phyloP scores from a whole-genome alignment of 441 rosid species.

The Corymbia calophylla region DNA sequence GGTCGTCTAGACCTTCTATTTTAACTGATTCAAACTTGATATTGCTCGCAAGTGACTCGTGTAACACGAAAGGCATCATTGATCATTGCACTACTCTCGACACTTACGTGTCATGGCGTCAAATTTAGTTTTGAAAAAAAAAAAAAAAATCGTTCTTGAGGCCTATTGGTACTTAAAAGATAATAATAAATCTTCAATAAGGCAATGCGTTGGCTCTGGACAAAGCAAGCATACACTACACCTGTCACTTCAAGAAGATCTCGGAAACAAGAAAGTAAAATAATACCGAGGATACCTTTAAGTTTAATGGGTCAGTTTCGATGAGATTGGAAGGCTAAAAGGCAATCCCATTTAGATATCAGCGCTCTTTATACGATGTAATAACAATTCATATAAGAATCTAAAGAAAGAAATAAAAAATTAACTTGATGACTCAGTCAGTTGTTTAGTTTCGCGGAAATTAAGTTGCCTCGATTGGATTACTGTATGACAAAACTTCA shows the following conservation, averaged over 20 bases:
- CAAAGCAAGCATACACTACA: background rate
- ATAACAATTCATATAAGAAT: background rate
- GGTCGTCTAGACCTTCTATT: background rate
- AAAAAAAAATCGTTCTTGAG: background rate
- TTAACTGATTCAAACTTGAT: background rate
- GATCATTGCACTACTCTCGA: background rate
- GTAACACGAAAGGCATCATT: background rate
- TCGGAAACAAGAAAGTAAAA: background rate
- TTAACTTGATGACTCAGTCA: background rate
- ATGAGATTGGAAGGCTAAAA: too few relatives aligned
- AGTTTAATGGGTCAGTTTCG: too few relatives aligned
- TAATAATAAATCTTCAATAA: background rate
- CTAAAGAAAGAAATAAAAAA: background rate
- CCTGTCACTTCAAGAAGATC: background rate
- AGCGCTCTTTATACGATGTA: too few relatives aligned
- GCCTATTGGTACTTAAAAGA: background rate
- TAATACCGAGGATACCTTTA: background rate
- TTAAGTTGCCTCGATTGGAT: accelerated
- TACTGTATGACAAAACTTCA: background rate
- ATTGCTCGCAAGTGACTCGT: background rate
- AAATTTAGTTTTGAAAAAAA: background rate
- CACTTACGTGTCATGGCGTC: background rate
- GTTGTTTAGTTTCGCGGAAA: background rate
- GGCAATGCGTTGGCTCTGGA: background rate
- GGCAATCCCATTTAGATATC: too few relatives aligned